Evolutionary conservation across 306 rosid genomes (phyloP).

Genomic region (Fragaria ananassa): DNA sequence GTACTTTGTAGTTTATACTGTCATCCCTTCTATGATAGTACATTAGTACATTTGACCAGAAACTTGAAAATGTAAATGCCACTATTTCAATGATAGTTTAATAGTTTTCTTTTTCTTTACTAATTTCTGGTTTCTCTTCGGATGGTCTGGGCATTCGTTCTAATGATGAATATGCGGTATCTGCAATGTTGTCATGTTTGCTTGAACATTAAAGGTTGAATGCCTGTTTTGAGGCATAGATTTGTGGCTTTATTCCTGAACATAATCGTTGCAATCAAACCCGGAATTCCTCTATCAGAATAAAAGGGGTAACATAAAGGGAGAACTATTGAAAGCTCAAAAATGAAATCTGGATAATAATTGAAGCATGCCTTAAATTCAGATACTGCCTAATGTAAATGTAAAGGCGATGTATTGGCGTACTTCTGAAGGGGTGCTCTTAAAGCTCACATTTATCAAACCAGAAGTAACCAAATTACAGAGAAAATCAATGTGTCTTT

Average conservation of each 20-base stretch:
- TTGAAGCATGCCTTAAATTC: constrained; percentile 11
- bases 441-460: constrained; percentile 25
- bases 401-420: constrained; percentile 5
- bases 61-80: neutral
- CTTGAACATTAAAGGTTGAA: neutral
- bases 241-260: neutral
- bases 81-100: neutral
- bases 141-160: too few relatives aligned
- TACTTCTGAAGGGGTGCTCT: constrained; percentile 4
- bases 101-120: too few relatives aligned
- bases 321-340: neutral
- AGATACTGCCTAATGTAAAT: constrained; percentile 11
- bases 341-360: neutral
- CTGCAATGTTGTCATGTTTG: neutral
- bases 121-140: neutral
- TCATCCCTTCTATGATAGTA: neutral
- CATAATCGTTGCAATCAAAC: neutral
- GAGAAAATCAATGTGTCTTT: constrained; percentile 36
- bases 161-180: neutral
- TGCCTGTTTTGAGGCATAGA: neutral
- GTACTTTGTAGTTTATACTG: constrained; percentile 19
- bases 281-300: neutral
- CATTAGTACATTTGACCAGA: neutral
- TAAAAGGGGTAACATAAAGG: too few relatives aligned
- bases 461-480: constrained; percentile 35